These are phyloP conservation scores for Staphylotrichum tortipilum DNA, from an alignment of 495 filamentous ascomycete species.

Conservation along the genomic window DNA sequence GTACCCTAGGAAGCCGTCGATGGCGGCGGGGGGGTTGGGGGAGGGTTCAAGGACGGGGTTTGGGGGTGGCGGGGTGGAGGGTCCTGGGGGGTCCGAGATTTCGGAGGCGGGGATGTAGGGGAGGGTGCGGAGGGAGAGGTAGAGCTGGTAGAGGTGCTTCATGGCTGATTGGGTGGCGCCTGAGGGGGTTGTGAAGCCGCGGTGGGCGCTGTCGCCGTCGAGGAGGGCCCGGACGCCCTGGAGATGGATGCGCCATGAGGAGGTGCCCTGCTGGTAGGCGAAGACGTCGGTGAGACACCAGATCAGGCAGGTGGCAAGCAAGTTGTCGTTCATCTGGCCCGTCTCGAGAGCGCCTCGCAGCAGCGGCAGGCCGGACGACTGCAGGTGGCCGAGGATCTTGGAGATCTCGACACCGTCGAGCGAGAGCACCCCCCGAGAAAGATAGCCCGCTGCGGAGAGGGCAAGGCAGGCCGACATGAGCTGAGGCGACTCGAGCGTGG, in stretches of 20 bases:
- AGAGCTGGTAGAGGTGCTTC: slow-evolving; percentile 16
- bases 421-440: slow-evolving; percentile 10
- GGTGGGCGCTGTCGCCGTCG: slow-evolving; percentile 3
- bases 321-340: slow-evolving; percentile 9
- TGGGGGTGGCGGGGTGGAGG: neutral
- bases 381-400: slow-evolving; percentile 13
- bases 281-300: slow-evolving; percentile 20
- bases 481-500: slow-evolving; percentile 13
- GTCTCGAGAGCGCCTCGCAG: slow-evolving; percentile 7
- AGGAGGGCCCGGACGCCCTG: slow-evolving; percentile 13
- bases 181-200: neutral
- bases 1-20: slow-evolving; percentile 17
- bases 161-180: slow-evolving; percentile 9
- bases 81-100: neutral
- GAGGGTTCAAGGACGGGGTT: neutral
- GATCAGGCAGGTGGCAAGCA: slow-evolving; percentile 16
- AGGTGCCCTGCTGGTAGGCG: slow-evolving; percentile 11
- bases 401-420: slow-evolving; percentile 11
- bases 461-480: slow-evolving; percentile 18
- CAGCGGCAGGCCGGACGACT: slow-evolving; percentile 13
- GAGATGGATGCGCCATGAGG: slow-evolving; percentile 17
- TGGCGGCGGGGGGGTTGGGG: slow-evolving; percentile 9
- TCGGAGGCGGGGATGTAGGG: slow-evolving; percentile 8
- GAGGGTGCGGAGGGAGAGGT: slow-evolving; percentile 12
- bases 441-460: slow-evolving; percentile 13